Percentiles rank a stretch among this genome's conserved stretches.
Conservation (phyloP, 2,329 filamentous ascomycete species). For the Colletotrichum sp. region DNA sequence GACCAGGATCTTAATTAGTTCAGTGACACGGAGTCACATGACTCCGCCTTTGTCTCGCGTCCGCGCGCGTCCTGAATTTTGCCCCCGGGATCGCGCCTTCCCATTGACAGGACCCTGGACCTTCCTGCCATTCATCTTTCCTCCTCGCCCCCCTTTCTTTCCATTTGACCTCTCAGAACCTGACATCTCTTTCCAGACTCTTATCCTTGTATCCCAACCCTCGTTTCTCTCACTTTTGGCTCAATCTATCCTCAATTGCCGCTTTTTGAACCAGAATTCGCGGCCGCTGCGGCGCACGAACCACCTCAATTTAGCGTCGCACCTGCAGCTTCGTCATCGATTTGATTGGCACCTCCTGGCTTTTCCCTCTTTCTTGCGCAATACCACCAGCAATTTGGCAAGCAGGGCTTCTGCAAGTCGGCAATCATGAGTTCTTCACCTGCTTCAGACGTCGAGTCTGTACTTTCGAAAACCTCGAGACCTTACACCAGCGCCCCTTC, state of each 20-base stretch:
- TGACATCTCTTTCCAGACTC: background rate
- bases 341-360: background rate
- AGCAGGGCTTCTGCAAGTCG: no score
- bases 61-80: slow-evolving; percentile 1
- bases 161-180: background rate
- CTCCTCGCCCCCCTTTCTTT: background rate
- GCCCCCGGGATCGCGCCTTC: background rate
- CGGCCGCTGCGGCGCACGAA: background rate
- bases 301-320: background rate
- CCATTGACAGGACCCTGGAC: background rate
- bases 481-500: slow-evolving; percentile 40
- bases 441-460: slow-evolving; percentile 35
- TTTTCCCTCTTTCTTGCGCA: background rate
- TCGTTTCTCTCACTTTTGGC: background rate
- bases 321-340: slow-evolving; percentile 9
- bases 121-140: background rate
- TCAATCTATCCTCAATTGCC: background rate
- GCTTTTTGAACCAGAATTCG: no score
- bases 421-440: slow-evolving; percentile 32
- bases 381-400: accelerated
- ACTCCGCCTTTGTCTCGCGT: slow-evolving; percentile 41
- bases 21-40: slow-evolving; percentile 30
- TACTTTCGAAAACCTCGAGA: slow-evolving; percentile 28
- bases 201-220: background rate
- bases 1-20: background rate